Conservation (phyloP, 805 yeast genomes). For the Kodamaea kaohsiungensis region DNA sequence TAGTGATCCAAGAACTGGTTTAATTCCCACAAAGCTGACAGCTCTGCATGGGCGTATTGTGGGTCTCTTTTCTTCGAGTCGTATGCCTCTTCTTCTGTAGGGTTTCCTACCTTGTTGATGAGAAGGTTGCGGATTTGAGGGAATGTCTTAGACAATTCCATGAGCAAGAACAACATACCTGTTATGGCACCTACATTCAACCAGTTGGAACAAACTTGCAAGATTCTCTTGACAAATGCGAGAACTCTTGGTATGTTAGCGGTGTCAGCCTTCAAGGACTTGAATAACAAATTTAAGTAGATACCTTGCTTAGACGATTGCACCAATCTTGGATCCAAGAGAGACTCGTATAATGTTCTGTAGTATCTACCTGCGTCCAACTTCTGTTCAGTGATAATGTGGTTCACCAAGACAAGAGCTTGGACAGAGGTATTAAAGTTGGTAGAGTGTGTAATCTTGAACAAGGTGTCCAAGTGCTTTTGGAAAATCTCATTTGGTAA, state of each 20-base stretch:
- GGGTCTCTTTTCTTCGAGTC: conserved; percentile 94
- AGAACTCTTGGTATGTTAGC: conserved; percentile 59
- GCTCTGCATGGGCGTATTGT: conserved; percentile 80
- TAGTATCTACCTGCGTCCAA: conserved; percentile 69
- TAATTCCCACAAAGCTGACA: conserved; percentile 85
- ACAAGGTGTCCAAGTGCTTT: conserved; percentile 79
- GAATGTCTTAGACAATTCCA: conserved; percentile 61
- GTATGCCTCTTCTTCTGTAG: conserved; percentile 42
- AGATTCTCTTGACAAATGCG: conserved; percentile 88
- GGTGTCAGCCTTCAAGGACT: conserved; percentile 73
- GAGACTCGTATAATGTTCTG: conserved; percentile 85
- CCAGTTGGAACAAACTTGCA: conserved; percentile 87
- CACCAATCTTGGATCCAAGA: conserved; percentile 80
- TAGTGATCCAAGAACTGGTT: conserved; percentile 72
- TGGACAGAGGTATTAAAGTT: conserved; percentile 94
- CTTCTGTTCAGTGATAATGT: conserved; percentile 64
- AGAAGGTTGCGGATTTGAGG: conserved; percentile 71
- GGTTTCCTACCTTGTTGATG: conserved; percentile 43
- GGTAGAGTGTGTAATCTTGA: conserved; percentile 88
- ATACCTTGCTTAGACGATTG: conserved; percentile 92
- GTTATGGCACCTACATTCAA: conserved; percentile 82
- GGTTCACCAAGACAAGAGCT: conserved; percentile 83
- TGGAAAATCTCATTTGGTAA: conserved; percentile 70
- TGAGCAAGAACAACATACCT: conserved; percentile 75
- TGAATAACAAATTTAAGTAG: conserved; percentile 82